Conservation (phyloP, 1,284 basidiomycete genomes). For the Moesziomyces sp. region DNA sequence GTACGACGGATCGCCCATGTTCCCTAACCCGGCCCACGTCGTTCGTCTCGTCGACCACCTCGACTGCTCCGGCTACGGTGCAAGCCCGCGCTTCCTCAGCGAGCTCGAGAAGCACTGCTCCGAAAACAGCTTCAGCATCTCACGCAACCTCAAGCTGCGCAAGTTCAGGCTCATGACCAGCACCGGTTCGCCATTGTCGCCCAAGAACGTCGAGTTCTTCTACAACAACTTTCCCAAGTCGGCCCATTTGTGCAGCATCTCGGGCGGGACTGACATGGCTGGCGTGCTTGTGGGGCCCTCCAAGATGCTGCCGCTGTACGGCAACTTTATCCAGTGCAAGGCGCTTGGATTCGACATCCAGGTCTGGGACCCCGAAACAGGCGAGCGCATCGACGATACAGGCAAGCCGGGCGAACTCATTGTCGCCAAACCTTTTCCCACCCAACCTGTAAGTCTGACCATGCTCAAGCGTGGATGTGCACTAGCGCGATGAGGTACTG, state of each 20-base stretch:
- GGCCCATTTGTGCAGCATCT: slow-evolving; percentile 48
- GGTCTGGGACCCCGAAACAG: slow-evolving; percentile 51
- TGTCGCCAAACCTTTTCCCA: slow-evolving; percentile 64
- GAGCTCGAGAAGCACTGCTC: slow-evolving; percentile 42
- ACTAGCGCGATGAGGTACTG: no score
- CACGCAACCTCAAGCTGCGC: slow-evolving; percentile 36
- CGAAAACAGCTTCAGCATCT: slow-evolving; percentile 13
- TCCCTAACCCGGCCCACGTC: slow-evolving; percentile 55
- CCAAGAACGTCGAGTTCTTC: slow-evolving; percentile 58
- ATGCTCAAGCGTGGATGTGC: background rate
- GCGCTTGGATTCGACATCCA: slow-evolving; percentile 63
- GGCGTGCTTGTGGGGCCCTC: slow-evolving; percentile 58
- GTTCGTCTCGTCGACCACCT: slow-evolving; percentile 58
- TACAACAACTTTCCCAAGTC: slow-evolving; percentile 48
- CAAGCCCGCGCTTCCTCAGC: slow-evolving; percentile 55
- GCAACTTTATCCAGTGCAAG: slow-evolving; percentile 64
- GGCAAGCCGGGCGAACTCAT: slow-evolving; percentile 63
- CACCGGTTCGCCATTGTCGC: slow-evolving; percentile 64
- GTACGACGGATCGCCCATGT: slow-evolving; percentile 67
- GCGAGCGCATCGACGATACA: slow-evolving; percentile 43
- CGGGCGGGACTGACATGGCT: slow-evolving; percentile 66
- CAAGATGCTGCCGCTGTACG: slow-evolving; percentile 59
- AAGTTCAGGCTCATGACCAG: slow-evolving; percentile 60
- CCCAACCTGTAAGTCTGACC: slow-evolving; percentile 61
- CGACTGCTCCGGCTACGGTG: slow-evolving; percentile 60